These are phyloP conservation scores for Ascochyta lentis DNA, from an alignment of 2,329 filamentous ascomycete species.

Conservation along the genomic window DNA sequence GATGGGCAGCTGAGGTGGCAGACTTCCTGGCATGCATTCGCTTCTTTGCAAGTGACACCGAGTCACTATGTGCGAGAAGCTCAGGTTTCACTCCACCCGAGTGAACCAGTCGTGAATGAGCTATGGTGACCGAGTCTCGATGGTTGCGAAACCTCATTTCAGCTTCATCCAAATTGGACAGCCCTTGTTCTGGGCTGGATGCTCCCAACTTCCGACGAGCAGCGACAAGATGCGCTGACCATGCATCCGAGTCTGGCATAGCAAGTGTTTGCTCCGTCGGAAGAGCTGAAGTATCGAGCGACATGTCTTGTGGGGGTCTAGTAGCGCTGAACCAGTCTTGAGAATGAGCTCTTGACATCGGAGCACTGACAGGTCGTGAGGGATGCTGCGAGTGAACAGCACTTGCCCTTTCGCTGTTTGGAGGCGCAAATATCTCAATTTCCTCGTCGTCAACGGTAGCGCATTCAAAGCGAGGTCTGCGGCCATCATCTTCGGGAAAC, in stretches of 20 bases:
- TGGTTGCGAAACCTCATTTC: constrained; percentile 40
- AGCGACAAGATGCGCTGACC: constrained; percentile 5
- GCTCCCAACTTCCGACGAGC: constrained; percentile 6
- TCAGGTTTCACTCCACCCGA: constrained; percentile 26
- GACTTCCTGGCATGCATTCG: constrained; percentile 35
- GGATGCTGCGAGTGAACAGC: constrained; percentile 23
- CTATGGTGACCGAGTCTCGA: constrained; percentile 42
- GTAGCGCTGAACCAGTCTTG: constrained; percentile 10
- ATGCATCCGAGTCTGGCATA: constrained; percentile 15
- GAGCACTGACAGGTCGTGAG: constrained; percentile 32
- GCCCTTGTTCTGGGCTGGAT: constrained; percentile 16
- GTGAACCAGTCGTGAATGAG: constrained; percentile 33
- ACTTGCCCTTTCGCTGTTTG: constrained; percentile 41
- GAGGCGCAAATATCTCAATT: constrained; percentile 30
- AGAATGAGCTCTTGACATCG: constrained; percentile 20
- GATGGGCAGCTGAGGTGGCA: constrained; percentile 4
- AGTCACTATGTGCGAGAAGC: constrained; percentile 32
- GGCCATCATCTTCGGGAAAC: constrained; percentile 36
- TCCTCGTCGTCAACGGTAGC: constrained; percentile 33
- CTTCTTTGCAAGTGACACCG: constrained; percentile 34
- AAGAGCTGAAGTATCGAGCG: neutral
- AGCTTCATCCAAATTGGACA: constrained; percentile 40
- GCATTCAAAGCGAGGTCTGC: constrained; percentile 15
- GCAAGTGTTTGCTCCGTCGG: neutral
- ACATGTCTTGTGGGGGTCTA: neutral